Percentiles rank a stretch among this genome's conserved stretches.
phyloP scores from a whole-genome alignment of 208 protist species.

The Pavlovales sp. region DNA sequence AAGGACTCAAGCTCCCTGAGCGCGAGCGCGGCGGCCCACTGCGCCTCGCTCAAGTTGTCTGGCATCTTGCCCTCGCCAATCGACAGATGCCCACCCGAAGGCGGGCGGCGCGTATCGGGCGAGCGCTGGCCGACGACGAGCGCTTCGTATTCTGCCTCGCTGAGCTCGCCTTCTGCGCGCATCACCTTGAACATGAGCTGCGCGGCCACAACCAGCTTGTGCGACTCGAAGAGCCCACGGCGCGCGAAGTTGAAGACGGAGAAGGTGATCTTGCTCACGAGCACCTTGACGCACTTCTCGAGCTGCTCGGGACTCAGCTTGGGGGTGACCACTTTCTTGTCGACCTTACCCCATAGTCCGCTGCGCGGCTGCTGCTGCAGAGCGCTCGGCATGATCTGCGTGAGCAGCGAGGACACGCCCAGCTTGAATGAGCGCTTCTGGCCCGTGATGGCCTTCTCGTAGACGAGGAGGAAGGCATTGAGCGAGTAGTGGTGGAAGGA shows the following conservation, averaged over 20 bases:
- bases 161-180: slow-evolving; percentile 56
- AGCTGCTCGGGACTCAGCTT: not conserved
- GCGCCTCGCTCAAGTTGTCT: not conserved
- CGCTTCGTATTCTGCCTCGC: slow-evolving; percentile 67
- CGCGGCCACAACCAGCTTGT: slow-evolving; percentile 29
- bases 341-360: not conserved
- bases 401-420: not conserved
- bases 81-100: not conserved
- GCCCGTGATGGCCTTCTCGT: slow-evolving; percentile 84
- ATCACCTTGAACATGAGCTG: slow-evolving; percentile 1
- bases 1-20: not conserved
- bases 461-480: slow-evolving; percentile 92
- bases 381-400: not conserved
- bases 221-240: slow-evolving; percentile 30
- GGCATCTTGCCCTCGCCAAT: not conserved
- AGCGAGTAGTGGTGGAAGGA: slow-evolving; percentile 97
- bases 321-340: not conserved
- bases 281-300: not conserved
- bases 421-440: not conserved
- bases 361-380: not conserved
- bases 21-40: not conserved
- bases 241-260: not conserved
- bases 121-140: not conserved
- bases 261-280: not conserved
- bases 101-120: too few relatives aligned